Evolutionary conservation across 306 rosid genomes (phyloP).

Genomic region (Cucumis melo): DNA sequence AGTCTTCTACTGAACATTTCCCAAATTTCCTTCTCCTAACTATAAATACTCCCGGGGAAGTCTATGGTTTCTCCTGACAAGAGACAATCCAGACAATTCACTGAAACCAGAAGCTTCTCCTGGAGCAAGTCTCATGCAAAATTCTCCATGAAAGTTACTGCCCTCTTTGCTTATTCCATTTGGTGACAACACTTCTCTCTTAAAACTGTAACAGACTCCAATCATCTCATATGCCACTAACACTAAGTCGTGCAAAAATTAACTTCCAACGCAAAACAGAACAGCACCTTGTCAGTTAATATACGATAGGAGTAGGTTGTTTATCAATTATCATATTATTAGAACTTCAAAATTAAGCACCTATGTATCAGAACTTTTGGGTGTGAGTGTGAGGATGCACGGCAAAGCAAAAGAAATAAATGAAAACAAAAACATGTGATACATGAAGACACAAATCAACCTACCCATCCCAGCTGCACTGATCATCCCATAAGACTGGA

Average conservation of each 20-base stretch:
- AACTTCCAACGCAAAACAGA: not conserved
- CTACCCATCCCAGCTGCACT: constrained; percentile 94
- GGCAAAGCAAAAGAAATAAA: not conserved
- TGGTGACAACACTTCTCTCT: not conserved
- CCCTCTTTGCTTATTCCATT: not conserved
- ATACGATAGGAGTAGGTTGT: not conserved
- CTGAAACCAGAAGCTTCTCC: not conserved
- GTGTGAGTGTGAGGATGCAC: not conserved
- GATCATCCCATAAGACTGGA: constrained; percentile 64
- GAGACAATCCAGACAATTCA: not conserved
- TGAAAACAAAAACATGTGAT: not conserved
- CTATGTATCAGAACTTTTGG: not conserved
- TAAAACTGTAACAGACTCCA: not conserved
- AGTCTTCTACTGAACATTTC: not conserved
- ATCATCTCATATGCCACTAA: not conserved
- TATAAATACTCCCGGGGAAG: not conserved
- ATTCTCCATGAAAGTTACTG: not conserved
- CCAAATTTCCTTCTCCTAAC: not conserved
- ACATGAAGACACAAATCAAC: not conserved
- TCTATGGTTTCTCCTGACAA: not conserved
- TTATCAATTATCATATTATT: not conserved
- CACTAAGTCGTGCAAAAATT: not conserved
- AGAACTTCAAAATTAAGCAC: not conserved
- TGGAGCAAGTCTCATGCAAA: not conserved
- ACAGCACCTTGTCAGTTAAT: not conserved